Percentiles rank a stretch among this genome's conserved stretches.
phyloP scores from a whole-genome alignment of 208 protist genomes.

The Baffinella frigidus region DNA sequence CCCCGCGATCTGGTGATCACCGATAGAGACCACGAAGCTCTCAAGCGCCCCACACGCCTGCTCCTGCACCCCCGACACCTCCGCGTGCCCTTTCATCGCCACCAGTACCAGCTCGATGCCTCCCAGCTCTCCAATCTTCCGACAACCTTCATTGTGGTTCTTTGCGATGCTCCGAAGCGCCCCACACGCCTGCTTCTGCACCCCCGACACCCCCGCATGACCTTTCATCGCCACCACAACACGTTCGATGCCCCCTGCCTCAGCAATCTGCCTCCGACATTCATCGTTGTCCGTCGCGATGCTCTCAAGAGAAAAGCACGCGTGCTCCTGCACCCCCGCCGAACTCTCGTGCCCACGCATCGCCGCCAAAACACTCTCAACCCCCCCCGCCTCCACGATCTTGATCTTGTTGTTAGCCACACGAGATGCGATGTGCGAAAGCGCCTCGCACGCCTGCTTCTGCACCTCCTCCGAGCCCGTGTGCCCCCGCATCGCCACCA shows the following conservation, averaged over 20 bases:
- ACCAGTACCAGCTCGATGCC: background rate
- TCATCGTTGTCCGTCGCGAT: background rate
- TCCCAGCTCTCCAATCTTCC: background rate
- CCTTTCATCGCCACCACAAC: background rate
- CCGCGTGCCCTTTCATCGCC: background rate
- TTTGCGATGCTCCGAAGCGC: background rate
- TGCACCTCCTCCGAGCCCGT: background rate
- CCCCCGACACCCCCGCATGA: background rate
- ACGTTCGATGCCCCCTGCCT: background rate
- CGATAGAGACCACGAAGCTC: no score
- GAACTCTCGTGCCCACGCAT: background rate
- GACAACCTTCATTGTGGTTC: no score
- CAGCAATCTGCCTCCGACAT: background rate
- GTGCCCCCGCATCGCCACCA: slow-evolving; percentile 4
- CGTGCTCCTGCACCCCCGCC: slow-evolving; percentile 57
- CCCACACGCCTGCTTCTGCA: background rate
- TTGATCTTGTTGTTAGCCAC: background rate
- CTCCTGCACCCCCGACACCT: background rate
- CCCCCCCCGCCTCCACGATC: background rate
- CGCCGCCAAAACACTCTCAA: background rate
- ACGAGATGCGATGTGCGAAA: slow-evolving; percentile 13
- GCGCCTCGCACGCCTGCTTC: slow-evolving; percentile 37
- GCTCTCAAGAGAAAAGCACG: slow-evolving; percentile 9
- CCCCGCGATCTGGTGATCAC: no score
- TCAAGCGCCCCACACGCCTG: background rate